Conservation (phyloP, 208 protist genomes). For the Leishmania turanica region DNA sequence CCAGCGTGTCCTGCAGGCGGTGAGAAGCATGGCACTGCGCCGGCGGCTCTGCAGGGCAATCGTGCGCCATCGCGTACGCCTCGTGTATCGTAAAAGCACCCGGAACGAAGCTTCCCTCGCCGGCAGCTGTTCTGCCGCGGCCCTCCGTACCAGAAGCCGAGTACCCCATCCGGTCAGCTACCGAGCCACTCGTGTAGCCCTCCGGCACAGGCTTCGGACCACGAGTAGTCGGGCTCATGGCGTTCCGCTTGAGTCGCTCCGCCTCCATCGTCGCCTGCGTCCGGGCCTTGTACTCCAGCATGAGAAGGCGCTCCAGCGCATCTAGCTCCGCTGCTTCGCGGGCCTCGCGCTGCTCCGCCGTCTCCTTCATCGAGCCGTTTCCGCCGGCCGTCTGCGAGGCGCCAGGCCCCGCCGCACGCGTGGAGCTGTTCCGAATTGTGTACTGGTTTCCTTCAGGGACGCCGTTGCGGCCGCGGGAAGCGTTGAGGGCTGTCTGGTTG, state of each 20-base stretch:
- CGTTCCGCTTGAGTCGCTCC: constrained; percentile 38
- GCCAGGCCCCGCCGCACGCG: neutral
- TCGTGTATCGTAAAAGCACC: constrained; percentile 49
- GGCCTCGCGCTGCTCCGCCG: constrained; percentile 49
- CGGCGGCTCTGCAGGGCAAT: constrained; percentile 69
- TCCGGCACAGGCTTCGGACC: constrained; percentile 47
- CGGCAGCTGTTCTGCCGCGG: constrained; percentile 9
- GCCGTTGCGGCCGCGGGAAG: constrained; percentile 63
- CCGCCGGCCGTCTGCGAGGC: constrained; percentile 11
- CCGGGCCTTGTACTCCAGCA: constrained; percentile 88
- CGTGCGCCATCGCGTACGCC: constrained; percentile 63
- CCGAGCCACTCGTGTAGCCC: constrained; percentile 25
- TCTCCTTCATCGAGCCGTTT: constrained; percentile 7
- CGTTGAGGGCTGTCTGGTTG: constrained; percentile 85
- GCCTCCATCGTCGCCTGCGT: constrained; percentile 68
- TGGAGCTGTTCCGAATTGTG: constrained; percentile 39
- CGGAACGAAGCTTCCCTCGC: constrained; percentile 14
- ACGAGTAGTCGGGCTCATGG: constrained; percentile 34
- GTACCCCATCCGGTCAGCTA: neutral
- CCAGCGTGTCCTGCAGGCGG: constrained; percentile 74
- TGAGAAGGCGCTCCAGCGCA: constrained; percentile 86
- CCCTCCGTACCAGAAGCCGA: constrained; percentile 10
- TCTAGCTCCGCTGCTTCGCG: constrained; percentile 74
- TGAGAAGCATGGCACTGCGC: constrained; percentile 77
- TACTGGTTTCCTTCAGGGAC: constrained; percentile 52